These are phyloP conservation scores for Antrodiella citrinella DNA, from an alignment of 768 basidiomycete genomes.

Conservation along the genomic window DNA sequence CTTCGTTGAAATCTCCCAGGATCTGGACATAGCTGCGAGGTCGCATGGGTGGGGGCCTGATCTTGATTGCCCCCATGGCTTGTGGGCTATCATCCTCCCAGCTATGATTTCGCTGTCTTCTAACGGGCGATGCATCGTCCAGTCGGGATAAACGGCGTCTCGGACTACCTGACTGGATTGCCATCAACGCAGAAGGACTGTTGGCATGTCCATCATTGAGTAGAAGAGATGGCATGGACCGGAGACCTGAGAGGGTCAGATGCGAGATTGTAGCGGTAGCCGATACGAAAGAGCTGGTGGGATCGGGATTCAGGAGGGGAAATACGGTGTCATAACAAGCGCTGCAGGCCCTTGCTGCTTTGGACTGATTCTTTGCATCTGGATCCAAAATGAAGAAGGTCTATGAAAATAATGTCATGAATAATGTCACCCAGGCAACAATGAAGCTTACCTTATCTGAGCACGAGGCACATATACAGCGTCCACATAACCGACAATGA, in stretches of 20 bases:
- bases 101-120: neutral
- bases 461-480: conserved; percentile 81
- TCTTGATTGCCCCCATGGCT: conserved; percentile 20
- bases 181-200: conserved; percentile 30
- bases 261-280: conserved; percentile 28
- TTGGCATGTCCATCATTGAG: conserved; percentile 16
- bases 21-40: conserved; percentile 63
- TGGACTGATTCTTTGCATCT: conserved; percentile 34
- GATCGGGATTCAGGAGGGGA: conserved; percentile 37
- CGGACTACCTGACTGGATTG: conserved; percentile 26
- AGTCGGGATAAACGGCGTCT: conserved; percentile 14
- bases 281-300: conserved; percentile 5
- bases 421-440: neutral
- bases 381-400: conserved; percentile 75
- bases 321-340: conserved; percentile 85
- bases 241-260: conserved; percentile 43
- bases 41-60: conserved; percentile 26
- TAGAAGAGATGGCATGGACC: conserved; percentile 49
- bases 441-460: conserved; percentile 58
- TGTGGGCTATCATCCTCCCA: conserved; percentile 3
- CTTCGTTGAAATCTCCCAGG: conserved; percentile 44
- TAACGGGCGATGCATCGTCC: conserved; percentile 8
- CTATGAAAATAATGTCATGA: conserved; percentile 29
- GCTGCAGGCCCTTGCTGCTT: conserved; percentile 76
- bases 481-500: conserved; percentile 80